A percentile compares a stretch with the other conserved stretches of the same genome.
Evolutionary conservation across 768 basidiomycete species (phyloP).

Genomic region (Boletus vermiculosoides): DNA sequence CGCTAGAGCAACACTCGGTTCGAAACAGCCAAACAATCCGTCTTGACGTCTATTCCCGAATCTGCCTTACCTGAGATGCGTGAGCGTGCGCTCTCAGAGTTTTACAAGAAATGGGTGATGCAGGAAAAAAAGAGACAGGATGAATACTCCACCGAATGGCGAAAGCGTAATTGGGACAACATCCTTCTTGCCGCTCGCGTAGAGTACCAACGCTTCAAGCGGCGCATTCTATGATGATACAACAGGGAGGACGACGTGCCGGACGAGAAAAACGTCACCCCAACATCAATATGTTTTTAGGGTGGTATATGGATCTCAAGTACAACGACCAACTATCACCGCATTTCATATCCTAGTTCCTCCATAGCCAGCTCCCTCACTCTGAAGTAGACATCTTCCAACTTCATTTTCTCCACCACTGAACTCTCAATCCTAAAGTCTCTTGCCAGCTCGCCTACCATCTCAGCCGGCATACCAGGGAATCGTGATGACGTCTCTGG

Average conservation of each 20-base stretch:
- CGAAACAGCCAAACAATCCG: constrained; percentile 61
- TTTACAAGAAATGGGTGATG: constrained; percentile 72
- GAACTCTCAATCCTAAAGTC: constrained; percentile 67
- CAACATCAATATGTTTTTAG: not conserved
- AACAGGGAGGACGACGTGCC: not conserved
- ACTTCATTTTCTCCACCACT: constrained; percentile 48
- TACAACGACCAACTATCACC: constrained; percentile 7
- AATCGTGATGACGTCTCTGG: constrained; percentile 69
- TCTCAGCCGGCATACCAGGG: constrained; percentile 69
- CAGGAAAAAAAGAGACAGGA: constrained; percentile 61
- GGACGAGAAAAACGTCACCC: not conserved
- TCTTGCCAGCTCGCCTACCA: constrained; percentile 53
- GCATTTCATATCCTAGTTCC: constrained; percentile 41
- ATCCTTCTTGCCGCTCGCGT: constrained; percentile 61
- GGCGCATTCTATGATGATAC: constrained; percentile 27
- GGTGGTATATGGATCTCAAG: not conserved
- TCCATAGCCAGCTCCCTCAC: constrained; percentile 61
- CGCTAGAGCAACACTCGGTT: constrained; percentile 78
- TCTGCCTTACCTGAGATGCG: constrained; percentile 50
- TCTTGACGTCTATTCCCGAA: constrained; percentile 55
- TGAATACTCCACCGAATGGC: constrained; percentile 66
- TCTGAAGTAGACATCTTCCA: constrained; percentile 62
- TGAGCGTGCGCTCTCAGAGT: constrained; percentile 69
- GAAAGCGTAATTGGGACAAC: constrained; percentile 54
- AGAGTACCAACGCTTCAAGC: constrained; percentile 44